Evolutionary conservation across 2,329 filamentous ascomycete species (phyloP).

Genomic region (Colletotrichum somersetense): DNA sequence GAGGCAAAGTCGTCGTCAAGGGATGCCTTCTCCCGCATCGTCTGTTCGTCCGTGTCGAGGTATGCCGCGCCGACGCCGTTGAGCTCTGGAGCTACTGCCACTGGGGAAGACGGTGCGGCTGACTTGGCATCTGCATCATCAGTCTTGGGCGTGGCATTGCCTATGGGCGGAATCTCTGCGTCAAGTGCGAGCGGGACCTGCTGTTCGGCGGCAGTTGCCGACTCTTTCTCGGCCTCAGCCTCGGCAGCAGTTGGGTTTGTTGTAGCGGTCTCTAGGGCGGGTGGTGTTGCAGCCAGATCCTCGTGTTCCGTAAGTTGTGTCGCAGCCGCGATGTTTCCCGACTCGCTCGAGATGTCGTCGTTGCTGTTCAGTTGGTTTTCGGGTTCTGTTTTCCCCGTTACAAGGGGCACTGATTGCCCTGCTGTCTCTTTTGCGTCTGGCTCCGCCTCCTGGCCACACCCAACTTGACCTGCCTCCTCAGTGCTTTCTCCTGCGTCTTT

Average conservation of each 20-base stretch:
- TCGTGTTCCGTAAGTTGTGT: not conserved
- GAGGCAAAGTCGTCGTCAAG: slow-evolving; percentile 33
- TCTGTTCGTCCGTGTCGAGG: slow-evolving; percentile 41
- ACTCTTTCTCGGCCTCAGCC: not conserved
- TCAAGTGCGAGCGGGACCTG: not conserved
- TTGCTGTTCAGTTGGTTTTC: slow-evolving; percentile 29
- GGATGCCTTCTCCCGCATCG: slow-evolving; percentile 39
- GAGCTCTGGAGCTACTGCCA: slow-evolving; percentile 39
- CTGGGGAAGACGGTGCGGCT: not conserved
- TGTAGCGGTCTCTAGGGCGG: not conserved
- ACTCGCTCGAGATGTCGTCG: slow-evolving; percentile 4
- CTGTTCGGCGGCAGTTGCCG: not conserved
- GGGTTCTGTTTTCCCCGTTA: slow-evolving; percentile 44
- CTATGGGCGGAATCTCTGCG: not conserved
- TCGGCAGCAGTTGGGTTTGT: slow-evolving; percentile 9
- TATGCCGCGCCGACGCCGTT: slow-evolving; percentile 47
- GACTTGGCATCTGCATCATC: not conserved
- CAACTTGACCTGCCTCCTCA: not conserved
- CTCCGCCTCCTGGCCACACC: not conserved
- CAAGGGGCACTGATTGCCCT: slow-evolving; percentile 33
- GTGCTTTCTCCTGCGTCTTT: not conserved
- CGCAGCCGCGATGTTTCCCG: slow-evolving; percentile 18
- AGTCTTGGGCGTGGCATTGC: not conserved
- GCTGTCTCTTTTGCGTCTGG: slow-evolving; percentile 7
- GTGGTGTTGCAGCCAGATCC: not conserved